phyloP scores from a whole-genome alignment of 2,329 filamentous ascomycete species.

The Cladosporium sp. region DNA sequence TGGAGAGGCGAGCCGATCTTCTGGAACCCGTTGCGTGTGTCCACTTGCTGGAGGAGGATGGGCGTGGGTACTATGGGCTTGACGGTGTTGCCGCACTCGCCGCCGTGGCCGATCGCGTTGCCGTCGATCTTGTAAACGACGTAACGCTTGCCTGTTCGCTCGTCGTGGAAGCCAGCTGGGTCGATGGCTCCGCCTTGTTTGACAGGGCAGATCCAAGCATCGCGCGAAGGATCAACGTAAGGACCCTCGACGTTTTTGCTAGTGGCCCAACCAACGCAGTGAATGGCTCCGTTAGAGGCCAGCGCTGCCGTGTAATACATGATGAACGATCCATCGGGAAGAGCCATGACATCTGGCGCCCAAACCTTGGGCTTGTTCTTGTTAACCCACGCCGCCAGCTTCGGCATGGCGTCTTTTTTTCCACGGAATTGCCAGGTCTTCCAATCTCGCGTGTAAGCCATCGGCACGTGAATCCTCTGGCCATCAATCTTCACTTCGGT shows the following conservation, averaged over 20 bases:
- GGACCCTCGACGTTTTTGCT: conserved; percentile 22
- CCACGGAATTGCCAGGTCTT: conserved; percentile 43
- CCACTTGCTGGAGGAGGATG: conserved; percentile 26
- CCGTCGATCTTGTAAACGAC: conserved; percentile 28
- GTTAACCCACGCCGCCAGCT: conserved; percentile 43
- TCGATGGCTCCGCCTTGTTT: conserved; percentile 26
- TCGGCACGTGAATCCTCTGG: conserved; percentile 40
- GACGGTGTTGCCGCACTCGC: conserved; percentile 23
- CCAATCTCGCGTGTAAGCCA: conserved; percentile 45
- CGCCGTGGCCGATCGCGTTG: conserved; percentile 24
- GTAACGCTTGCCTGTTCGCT: conserved; percentile 17
- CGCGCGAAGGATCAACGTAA: conserved; percentile 20
- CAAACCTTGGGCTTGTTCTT: conserved; percentile 46
- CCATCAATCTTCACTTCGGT: conserved; percentile 39
- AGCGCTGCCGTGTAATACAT: conserved; percentile 25
- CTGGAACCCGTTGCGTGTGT: conserved; percentile 19
- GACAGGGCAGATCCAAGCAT: conserved; percentile 24
- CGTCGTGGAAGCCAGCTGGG: conserved; percentile 21
- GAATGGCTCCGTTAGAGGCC: conserved; percentile 10
- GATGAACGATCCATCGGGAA: conserved; percentile 27
- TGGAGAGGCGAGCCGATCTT: conserved; percentile 18
- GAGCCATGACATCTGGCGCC: conserved; percentile 52
- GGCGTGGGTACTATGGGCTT: conserved; percentile 21
- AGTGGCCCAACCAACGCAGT: conserved; percentile 27
- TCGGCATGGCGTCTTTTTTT: conserved; percentile 47